Conservation (phyloP, 305 asterid species). For the Fraxinus ornus region DNA sequence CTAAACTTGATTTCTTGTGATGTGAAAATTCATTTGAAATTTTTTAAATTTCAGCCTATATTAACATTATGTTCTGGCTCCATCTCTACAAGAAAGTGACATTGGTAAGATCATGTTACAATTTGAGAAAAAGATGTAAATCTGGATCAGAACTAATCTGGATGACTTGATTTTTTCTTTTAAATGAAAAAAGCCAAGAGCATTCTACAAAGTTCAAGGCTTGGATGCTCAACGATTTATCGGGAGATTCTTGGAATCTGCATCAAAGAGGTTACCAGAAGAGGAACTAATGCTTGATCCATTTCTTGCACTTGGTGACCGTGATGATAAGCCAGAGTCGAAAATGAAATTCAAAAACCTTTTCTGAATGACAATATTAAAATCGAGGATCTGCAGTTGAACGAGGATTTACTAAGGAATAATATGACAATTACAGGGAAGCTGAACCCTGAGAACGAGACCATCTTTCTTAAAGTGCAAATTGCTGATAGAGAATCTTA, state of each 20-base stretch:
- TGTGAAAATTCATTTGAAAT: not conserved
- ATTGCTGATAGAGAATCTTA: slow-evolving; percentile 69
- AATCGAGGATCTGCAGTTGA: slow-evolving; percentile 56
- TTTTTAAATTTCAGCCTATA: not conserved
- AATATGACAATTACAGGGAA: slow-evolving; percentile 87
- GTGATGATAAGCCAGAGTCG: slow-evolving; percentile 30
- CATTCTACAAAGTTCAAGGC: slow-evolving; percentile 87
- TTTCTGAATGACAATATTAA: slow-evolving; percentile 54
- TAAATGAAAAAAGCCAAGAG: slow-evolving; percentile 94
- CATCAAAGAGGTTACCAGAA: slow-evolving; percentile 72
- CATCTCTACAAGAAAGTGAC: slow-evolving; percentile 25
- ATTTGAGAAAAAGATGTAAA: slow-evolving; percentile 15
- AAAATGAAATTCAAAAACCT: slow-evolving; percentile 50
- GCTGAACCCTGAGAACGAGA: slow-evolving; percentile 75
- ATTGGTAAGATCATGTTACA: slow-evolving; percentile 49
- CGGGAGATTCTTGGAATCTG: slow-evolving; percentile 78
- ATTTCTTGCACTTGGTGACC: slow-evolving; percentile 47
- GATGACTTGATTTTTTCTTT: slow-evolving; percentile 11
- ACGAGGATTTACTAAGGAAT: slow-evolving; percentile 56
- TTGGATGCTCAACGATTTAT: slow-evolving; percentile 83
- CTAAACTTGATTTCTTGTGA: not conserved
- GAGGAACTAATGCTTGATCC: slow-evolving; percentile 79
- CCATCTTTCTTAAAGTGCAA: slow-evolving; percentile 83
- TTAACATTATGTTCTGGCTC: not conserved
- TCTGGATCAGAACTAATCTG: slow-evolving; percentile 6